A percentile compares a stretch with the other conserved stretches of the same genome.
Evolutionary conservation across 768 basidiomycete genomes (phyloP).

Genomic region (Mycena alexandri): DNA sequence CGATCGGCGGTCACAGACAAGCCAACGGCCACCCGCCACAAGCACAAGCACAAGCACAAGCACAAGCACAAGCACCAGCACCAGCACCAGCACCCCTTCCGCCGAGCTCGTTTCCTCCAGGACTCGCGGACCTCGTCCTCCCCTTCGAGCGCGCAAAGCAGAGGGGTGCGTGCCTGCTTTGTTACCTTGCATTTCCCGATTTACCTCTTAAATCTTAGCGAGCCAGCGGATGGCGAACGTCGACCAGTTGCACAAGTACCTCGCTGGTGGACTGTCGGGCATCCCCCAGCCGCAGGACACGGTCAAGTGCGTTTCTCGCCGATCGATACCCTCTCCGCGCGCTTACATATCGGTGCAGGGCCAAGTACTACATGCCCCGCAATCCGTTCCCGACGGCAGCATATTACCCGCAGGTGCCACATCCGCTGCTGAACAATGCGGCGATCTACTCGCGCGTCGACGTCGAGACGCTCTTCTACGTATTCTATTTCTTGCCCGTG

Average conservation of each 20-base stretch:
- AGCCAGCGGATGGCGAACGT: conserved; percentile 89
- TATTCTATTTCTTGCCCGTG: conserved; percentile 97
- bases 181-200: not conserved
- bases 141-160: conserved; percentile 97
- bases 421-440: conserved; percentile 83
- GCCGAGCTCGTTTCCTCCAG: conserved; percentile 78
- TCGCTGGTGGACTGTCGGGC: conserved; percentile 88
- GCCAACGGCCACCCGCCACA: conserved; percentile 38
- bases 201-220: conserved; percentile 51
- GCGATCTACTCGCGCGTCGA: conserved; percentile 92
- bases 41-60: conserved; percentile 44
- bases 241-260: conserved; percentile 90
- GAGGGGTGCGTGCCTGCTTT: conserved; percentile 70
- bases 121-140: conserved; percentile 92
- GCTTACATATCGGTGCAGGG: conserved; percentile 62
- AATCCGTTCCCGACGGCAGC: conserved; percentile 90
- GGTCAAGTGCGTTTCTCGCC: conserved; percentile 75
- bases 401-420: conserved; percentile 94
- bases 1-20: conserved; percentile 63
- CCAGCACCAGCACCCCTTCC: conserved; percentile 50
- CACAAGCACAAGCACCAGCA: not conserved
- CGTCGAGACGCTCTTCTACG: conserved; percentile 96
- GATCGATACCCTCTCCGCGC: not conserved
- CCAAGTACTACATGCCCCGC: conserved; percentile 95
- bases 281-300: conserved; percentile 95